These are phyloP conservation scores for Lentinus tigrinus DNA, from an alignment of 768 basidiomycete genomes.

Conservation along the genomic window DNA sequence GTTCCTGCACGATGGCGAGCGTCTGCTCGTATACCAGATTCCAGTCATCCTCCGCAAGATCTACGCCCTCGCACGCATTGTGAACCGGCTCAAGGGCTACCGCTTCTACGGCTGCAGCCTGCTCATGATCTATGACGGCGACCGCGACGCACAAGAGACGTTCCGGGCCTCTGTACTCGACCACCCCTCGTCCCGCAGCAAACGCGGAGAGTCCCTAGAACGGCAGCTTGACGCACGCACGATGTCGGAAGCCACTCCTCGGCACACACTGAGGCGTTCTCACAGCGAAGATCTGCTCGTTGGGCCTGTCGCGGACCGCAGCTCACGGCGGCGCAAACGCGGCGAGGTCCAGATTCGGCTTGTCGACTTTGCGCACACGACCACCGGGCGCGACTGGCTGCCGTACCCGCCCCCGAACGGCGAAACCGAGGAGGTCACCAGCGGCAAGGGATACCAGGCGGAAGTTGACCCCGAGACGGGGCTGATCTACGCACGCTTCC, in stretches of 20 bases:
- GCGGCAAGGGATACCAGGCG: constrained; percentile 75
- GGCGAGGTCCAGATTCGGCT: constrained; percentile 95
- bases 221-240: constrained; percentile 34
- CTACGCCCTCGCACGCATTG: constrained; percentile 89
- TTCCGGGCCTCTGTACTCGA: constrained; percentile 63
- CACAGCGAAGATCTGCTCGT: constrained; percentile 78
- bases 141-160: constrained; percentile 79
- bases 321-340: constrained; percentile 65
- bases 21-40: constrained; percentile 86
- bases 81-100: constrained; percentile 88
- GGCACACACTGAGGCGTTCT: constrained; percentile 60
- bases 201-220: constrained; percentile 78
- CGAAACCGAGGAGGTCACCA: constrained; percentile 44
- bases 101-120: constrained; percentile 98
- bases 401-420: constrained; percentile 51
- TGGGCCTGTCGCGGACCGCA: constrained; percentile 64
- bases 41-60: constrained; percentile 88
- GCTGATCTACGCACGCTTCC: constrained; percentile 87
- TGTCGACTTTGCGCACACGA: constrained; percentile 98
- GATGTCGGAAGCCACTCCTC: constrained; percentile 36
- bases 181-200: constrained; percentile 62
- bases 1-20: constrained; percentile 84
- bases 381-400: constrained; percentile 90
- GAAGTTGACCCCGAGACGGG: constrained; percentile 83
- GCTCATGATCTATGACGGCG: constrained; percentile 96